Conservation (phyloP, 352 stramenopile genomes). For the Phytophthora constricta region DNA sequence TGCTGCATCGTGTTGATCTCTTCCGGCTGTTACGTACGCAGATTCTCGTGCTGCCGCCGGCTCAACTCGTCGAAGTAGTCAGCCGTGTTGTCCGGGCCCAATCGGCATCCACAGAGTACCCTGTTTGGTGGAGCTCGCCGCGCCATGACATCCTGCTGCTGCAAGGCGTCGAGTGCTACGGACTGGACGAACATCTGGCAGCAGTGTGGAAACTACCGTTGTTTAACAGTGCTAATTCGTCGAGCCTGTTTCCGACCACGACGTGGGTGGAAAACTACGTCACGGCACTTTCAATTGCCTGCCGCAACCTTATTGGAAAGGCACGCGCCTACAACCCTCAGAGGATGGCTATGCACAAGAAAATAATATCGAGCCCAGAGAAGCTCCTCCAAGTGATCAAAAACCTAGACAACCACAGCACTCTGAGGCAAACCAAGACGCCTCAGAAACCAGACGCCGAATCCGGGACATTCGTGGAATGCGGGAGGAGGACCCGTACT, state of each 20-base stretch:
- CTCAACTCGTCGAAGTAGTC: constrained; percentile 68
- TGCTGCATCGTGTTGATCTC: constrained; percentile 83
- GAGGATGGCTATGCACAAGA: constrained; percentile 21
- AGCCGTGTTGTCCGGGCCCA: constrained; percentile 53
- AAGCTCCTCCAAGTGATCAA: neutral
- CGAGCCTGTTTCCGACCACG: constrained; percentile 50
- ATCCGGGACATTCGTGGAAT: constrained; percentile 70
- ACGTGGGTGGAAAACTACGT: constrained; percentile 88
- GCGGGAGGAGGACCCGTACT: constrained; percentile 68
- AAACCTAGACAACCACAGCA: constrained; percentile 2
- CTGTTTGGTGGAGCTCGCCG: constrained; percentile 78
- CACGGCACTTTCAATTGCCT: constrained; percentile 43
- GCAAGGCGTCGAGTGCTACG: constrained; percentile 85
- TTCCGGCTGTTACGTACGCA: constrained; percentile 78
- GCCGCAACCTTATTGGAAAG: constrained; percentile 44
- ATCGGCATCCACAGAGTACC: constrained; percentile 44
- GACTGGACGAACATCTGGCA: constrained; percentile 71
- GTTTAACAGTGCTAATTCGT: constrained; percentile 57
- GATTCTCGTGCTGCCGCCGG: constrained; percentile 69
- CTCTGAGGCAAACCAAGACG: constrained; percentile 13
- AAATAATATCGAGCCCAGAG: constrained; percentile 9
- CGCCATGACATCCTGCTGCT: constrained; percentile 82
- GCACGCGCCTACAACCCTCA: constrained; percentile 6
- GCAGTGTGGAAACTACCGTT: constrained; percentile 74
- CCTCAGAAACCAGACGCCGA: constrained; percentile 47